A percentile compares a stretch with the other conserved stretches of the same genome.
Conservation (phyloP, 2,329 filamentous ascomycete genomes). For the Xylariaceae sp. region DNA sequence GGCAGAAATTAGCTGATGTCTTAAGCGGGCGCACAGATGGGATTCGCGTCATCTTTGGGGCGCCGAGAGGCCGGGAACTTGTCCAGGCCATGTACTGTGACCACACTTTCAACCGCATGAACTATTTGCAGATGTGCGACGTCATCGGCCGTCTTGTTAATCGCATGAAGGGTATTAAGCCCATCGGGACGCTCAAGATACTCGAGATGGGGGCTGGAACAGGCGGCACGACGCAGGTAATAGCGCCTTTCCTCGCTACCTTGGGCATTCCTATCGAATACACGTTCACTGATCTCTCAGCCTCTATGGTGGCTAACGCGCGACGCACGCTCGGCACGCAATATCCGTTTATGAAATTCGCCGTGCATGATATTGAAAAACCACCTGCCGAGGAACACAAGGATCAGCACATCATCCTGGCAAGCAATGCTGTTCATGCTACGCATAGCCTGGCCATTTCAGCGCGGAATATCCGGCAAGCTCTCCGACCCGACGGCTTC, state of each 20-base stretch:
- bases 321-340: slow-evolving; percentile 30
- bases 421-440: slow-evolving; percentile 43
- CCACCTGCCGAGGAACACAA: slow-evolving; percentile 30
- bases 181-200: neutral
- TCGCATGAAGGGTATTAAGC: neutral
- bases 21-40: slow-evolving; percentile 44
- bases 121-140: slow-evolving; percentile 42
- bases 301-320: slow-evolving; percentile 40
- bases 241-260: slow-evolving; percentile 36
- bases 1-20: slow-evolving; percentile 37
- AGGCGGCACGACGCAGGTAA: slow-evolving; percentile 36
- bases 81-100: slow-evolving; percentile 46
- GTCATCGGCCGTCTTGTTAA: slow-evolving; percentile 34
- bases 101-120: slow-evolving; percentile 42
- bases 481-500: neutral
- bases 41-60: slow-evolving; percentile 47
- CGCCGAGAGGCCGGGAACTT: slow-evolving; percentile 41
- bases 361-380: slow-evolving; percentile 39
- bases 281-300: slow-evolving; percentile 47
- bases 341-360: slow-evolving; percentile 38
- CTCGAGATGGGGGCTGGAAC: neutral
- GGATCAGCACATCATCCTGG: slow-evolving; percentile 39
- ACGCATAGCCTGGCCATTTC: slow-evolving; percentile 38
- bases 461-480: slow-evolving; percentile 28
- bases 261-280: slow-evolving; percentile 42